A percentile compares a stretch with the other conserved stretches of the same genome.
Conservation (phyloP, 306 rosid genomes). For the Rosa rugosa region DNA sequence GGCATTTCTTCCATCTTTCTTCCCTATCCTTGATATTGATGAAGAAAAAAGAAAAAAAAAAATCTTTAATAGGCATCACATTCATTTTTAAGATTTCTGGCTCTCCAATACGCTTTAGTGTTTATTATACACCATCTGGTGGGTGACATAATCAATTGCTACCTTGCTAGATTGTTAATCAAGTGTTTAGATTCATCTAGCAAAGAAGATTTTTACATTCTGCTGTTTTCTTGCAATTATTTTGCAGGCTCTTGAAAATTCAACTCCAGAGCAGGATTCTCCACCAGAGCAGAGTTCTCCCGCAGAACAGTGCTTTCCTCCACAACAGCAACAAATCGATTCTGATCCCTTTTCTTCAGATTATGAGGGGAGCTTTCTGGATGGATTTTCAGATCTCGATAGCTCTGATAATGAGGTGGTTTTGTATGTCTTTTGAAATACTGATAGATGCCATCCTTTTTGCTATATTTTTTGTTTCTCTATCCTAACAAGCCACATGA, state of each 20-base stretch:
- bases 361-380: conserved; percentile 49
- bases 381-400: conserved; percentile 60
- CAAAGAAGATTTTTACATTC: background rate
- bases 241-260: conserved; percentile 58
- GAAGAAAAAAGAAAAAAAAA: background rate
- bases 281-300: background rate
- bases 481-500: background rate
- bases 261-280: conserved; percentile 16
- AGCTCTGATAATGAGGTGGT: conserved; percentile 61
- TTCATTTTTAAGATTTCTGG: background rate
- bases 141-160: background rate
- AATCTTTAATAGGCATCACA: background rate
- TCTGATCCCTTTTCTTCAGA: conserved; percentile 58
- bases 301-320: conserved; percentile 21
- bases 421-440: background rate
- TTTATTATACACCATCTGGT: no score
- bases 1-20: no score
- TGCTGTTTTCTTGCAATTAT: background rate
- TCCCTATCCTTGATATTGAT: background rate
- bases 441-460: background rate
- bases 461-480: background rate
- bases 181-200: background rate
- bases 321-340: conserved; percentile 43
- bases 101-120: no score
- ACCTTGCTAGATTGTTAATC: background rate